A percentile compares a stretch with the other conserved stretches of the same genome.
Evolutionary conservation across 2,329 filamentous ascomycete species (phyloP).

Genomic region (Zymoseptoria ardabiliae): DNA sequence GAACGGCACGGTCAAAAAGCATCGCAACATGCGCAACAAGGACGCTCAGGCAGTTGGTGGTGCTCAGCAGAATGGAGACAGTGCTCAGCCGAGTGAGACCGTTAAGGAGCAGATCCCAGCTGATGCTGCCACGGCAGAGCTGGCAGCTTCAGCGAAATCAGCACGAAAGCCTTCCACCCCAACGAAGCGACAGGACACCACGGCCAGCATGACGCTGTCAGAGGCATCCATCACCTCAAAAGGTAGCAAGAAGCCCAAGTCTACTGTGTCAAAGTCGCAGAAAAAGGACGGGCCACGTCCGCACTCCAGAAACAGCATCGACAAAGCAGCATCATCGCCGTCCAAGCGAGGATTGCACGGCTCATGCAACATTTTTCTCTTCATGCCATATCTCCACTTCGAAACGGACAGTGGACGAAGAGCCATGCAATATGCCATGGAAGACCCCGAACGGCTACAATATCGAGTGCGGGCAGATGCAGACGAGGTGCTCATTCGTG

Average conservation of each 20-base stretch:
- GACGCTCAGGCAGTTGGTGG: slow-evolving; percentile 1
- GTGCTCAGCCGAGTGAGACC: neutral
- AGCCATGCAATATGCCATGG: slow-evolving; percentile 52
- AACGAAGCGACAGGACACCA: slow-evolving; percentile 13
- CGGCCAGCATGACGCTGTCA: slow-evolving; percentile 11
- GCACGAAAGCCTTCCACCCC: slow-evolving; percentile 2
- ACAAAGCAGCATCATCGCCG: slow-evolving; percentile 2
- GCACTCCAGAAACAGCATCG: slow-evolving; percentile 4
- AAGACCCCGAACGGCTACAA: slow-evolving; percentile 13
- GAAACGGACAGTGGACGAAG: slow-evolving; percentile 45
- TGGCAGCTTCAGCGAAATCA: neutral
- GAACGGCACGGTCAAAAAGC: slow-evolving; percentile 1
- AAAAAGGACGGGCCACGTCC: slow-evolving; percentile 4
- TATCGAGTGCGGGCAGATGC: slow-evolving; percentile 6
- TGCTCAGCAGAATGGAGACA: slow-evolving; percentile 3
- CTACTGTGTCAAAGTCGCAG: neutral
- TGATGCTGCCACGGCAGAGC: neutral
- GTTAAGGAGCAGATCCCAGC: neutral
- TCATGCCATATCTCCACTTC: slow-evolving; percentile 60
- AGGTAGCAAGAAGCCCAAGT: slow-evolving; percentile 2
- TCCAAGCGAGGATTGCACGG: slow-evolving; percentile 2
- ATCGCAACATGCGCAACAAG: neutral
- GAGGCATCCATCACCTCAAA: slow-evolving; percentile 2
- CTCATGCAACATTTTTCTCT: slow-evolving; percentile 35
- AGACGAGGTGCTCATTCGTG: slow-evolving; percentile 32